phyloP scores from a whole-genome alignment of 2,329 filamentous ascomycete species.

The Macrophomina pseudophaseolina region DNA sequence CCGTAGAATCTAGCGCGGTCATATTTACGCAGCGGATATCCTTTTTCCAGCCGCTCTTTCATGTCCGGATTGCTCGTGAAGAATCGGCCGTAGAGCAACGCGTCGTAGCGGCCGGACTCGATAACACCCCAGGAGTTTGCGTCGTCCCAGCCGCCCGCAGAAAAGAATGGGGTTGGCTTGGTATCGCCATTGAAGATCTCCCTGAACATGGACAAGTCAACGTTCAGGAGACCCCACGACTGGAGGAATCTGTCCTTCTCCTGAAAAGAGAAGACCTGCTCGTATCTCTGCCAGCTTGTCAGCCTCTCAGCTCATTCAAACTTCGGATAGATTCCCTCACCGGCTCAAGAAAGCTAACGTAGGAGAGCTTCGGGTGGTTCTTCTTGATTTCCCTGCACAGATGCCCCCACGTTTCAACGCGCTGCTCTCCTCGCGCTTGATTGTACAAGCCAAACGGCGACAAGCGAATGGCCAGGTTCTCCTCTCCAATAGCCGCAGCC shows the following conservation, averaged over 20 bases:
- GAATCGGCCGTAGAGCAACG: constrained; percentile 50
- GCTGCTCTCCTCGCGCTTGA: constrained; percentile 55
- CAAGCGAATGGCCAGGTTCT: constrained; percentile 40
- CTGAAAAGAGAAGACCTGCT: constrained; percentile 56
- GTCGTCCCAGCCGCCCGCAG: constrained; percentile 61
- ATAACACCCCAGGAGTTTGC: constrained; percentile 57
- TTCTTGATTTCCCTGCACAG: constrained; percentile 57
- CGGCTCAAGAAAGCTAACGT: constrained; percentile 63
- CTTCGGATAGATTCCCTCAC: constrained; percentile 25
- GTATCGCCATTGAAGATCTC: constrained; percentile 52
- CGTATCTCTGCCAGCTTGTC: constrained; percentile 44
- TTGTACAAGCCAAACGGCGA: constrained; percentile 56
- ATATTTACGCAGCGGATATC: constrained; percentile 46
- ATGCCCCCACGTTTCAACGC: constrained; percentile 59
- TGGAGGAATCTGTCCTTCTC: constrained; percentile 58
- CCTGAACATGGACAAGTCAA: constrained; percentile 56
- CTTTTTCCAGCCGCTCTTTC: constrained; percentile 48
- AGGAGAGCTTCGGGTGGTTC: constrained; percentile 52
- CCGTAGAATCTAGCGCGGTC: constrained; percentile 48
- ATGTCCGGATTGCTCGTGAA: constrained; percentile 56
- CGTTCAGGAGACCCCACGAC: constrained; percentile 53
- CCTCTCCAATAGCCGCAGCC: constrained; percentile 40
- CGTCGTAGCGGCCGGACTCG: constrained; percentile 47
- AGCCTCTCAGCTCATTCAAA: neutral
- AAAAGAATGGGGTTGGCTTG: constrained; percentile 57